These are phyloP conservation scores for Mycosphaerella arachidis DNA, from an alignment of 2,329 filamentous ascomycete species.

Conservation along the genomic window DNA sequence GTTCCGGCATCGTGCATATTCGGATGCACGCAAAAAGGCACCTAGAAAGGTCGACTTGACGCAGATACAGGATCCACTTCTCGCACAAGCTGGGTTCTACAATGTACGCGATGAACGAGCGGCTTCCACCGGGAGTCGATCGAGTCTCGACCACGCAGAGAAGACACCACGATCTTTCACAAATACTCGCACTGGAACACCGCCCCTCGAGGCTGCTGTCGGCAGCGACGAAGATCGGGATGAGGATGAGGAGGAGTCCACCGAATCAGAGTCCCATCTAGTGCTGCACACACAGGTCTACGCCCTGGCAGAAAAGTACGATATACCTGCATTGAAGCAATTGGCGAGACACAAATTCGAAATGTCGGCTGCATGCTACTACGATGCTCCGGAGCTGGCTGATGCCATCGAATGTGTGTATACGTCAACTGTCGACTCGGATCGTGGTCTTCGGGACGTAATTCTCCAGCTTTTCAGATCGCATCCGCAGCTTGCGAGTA, in stretches of 20 bases:
- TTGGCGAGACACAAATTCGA: constrained; percentile 46
- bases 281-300: constrained; percentile 47
- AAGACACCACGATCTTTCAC: constrained; percentile 23
- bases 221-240: constrained; percentile 35
- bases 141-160: constrained; percentile 16
- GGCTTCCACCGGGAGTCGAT: constrained; percentile 12
- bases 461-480: constrained; percentile 45
- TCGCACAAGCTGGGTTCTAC: constrained; percentile 33
- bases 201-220: constrained; percentile 31
- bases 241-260: constrained; percentile 33
- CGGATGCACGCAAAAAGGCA: constrained; percentile 24
- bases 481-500: constrained; percentile 43
- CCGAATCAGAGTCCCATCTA: constrained; percentile 40
- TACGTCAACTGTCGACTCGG: constrained; percentile 46
- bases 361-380: constrained; percentile 41
- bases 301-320: constrained; percentile 50
- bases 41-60: constrained; percentile 33
- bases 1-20: constrained; percentile 32
- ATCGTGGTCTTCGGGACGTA: constrained; percentile 46
- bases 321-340: constrained; percentile 44
- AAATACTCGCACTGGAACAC: constrained; percentile 15
- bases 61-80: constrained; percentile 34
- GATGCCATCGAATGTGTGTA: constrained; percentile 48
- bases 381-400: constrained; percentile 43
- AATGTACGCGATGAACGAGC: constrained; percentile 15